Evolutionary conservation across 2,329 filamentous ascomycete genomes (phyloP).

Genomic region (Phyllachora maydis): DNA sequence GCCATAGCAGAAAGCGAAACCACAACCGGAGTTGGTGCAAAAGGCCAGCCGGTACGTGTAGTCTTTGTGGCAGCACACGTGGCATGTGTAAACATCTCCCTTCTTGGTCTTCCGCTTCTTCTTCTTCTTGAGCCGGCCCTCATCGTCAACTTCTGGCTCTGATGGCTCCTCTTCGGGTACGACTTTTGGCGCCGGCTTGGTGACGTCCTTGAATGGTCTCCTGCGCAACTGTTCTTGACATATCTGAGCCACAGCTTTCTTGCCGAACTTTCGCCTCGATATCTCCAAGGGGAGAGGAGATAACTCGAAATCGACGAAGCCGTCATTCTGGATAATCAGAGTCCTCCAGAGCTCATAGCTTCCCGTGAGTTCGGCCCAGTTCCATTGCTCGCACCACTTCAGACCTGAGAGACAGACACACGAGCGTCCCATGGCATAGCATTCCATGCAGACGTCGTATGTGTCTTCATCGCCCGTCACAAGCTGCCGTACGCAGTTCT

Average conservation of each 20-base stretch:
- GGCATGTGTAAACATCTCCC: conserved; percentile 42
- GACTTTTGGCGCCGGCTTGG: conserved; percentile 30
- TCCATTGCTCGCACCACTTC: conserved; percentile 84
- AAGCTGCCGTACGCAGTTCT: conserved; percentile 51
- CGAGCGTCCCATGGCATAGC: conserved; percentile 90
- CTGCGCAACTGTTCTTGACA: conserved; percentile 72
- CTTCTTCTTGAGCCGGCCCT: conserved; percentile 42
- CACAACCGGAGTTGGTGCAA: conserved; percentile 51
- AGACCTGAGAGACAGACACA: conserved; percentile 74
- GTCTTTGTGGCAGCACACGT: conserved; percentile 67
- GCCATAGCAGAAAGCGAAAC: conserved; percentile 76
- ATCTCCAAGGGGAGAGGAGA: conserved; percentile 53
- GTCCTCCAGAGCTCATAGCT: conserved; percentile 71
- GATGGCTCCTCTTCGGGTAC: conserved; percentile 23
- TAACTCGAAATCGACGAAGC: conserved; percentile 39
- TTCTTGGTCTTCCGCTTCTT: conserved; percentile 34
- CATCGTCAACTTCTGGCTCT: conserved; percentile 40
- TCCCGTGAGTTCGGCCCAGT: conserved; percentile 56
- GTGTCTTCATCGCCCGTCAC: conserved; percentile 54
- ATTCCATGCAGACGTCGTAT: conserved; percentile 96
- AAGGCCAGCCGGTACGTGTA: conserved; percentile 68
- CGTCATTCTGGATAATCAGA: conserved; percentile 55
- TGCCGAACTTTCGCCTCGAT: conserved; percentile 43
- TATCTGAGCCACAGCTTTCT: conserved; percentile 75
- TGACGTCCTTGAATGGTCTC: conserved; percentile 69